phyloP scores from a whole-genome alignment of 352 stramenopile species.

The Peronospora farinosa region DNA sequence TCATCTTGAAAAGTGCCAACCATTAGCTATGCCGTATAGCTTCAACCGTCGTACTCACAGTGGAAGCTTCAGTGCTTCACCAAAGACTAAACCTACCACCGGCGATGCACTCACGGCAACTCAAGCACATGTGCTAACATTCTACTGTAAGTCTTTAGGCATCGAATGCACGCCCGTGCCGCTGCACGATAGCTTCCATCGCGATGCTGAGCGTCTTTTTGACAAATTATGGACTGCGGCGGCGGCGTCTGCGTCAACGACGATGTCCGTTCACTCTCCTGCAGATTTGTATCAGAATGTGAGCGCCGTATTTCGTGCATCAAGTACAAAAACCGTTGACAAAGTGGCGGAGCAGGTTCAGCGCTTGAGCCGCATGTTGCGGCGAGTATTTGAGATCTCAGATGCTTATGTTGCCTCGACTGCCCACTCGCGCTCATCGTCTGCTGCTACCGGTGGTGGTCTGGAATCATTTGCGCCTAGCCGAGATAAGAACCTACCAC shows the following conservation, averaged over 20 bases:
- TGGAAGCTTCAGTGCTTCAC: constrained; percentile 25
- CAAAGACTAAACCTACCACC: constrained; percentile 23
- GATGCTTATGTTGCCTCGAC: constrained; percentile 81
- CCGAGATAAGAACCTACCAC: constrained; percentile 43
- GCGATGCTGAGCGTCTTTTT: constrained; percentile 76
- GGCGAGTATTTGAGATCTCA: constrained; percentile 79
- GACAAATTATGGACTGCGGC: constrained; percentile 65
- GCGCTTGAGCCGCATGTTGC: constrained; percentile 60
- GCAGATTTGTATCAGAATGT: constrained; percentile 33
- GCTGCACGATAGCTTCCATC: constrained; percentile 68
- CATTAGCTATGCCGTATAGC: constrained; percentile 49
- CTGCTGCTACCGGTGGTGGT: constrained; percentile 15
- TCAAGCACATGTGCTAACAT: constrained; percentile 68
- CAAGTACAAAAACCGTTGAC: constrained; percentile 23
- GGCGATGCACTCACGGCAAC: constrained; percentile 45
- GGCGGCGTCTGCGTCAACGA: constrained; percentile 16
- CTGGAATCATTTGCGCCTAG: constrained; percentile 61
- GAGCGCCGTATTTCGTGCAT: constrained; percentile 31
- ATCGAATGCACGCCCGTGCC: constrained; percentile 63
- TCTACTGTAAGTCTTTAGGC: constrained; percentile 74
- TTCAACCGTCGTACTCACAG: constrained; percentile 28
- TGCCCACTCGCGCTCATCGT: constrained; percentile 45
- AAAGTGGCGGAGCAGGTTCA: constrained; percentile 48
- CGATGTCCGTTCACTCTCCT: constrained; percentile 24
- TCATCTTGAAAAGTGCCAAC: constrained; percentile 62